These are phyloP conservation scores for Scedosporium boydii DNA, from an alignment of 2,329 filamentous ascomycete genomes.

Conservation along the genomic window DNA sequence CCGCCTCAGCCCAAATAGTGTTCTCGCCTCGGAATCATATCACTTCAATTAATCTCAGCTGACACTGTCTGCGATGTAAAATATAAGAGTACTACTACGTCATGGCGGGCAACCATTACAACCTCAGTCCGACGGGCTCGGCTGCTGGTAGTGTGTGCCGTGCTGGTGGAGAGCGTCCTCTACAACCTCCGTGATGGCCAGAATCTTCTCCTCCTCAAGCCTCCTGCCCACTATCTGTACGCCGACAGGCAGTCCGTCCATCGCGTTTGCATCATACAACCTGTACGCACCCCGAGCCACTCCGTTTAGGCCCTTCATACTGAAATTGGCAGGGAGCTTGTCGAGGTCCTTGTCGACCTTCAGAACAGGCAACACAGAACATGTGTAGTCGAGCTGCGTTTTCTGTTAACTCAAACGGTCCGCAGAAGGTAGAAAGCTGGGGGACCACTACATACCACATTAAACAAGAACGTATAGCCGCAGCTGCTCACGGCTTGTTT, in stretches of 20 bases:
- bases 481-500: conserved; percentile 75
- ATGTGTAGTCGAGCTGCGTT: conserved; percentile 68
- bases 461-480: conserved; percentile 91
- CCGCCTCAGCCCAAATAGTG: too few species aligned
- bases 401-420: not conserved
- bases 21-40: too few species aligned
- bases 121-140: not conserved
- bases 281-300: conserved; percentile 78
- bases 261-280: conserved; percentile 70
- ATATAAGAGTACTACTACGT: not conserved
- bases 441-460: conserved; percentile 48
- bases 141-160: not conserved
- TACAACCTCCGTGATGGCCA: conserved; percentile 69
- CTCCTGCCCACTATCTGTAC: conserved; percentile 75
- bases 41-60: too few species aligned
- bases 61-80: not conserved
- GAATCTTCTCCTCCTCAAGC: conserved; percentile 79
- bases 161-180: conserved; percentile 61
- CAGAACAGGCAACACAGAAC: conserved; percentile 74
- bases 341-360: conserved; percentile 67
- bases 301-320: conserved; percentile 59
- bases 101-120: not conserved
- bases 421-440: not conserved
- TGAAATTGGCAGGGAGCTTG: conserved; percentile 52
- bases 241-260: conserved; percentile 81